Conservation (phyloP, 345 rosid species). For the Eucalyptus cladocalyx region DNA sequence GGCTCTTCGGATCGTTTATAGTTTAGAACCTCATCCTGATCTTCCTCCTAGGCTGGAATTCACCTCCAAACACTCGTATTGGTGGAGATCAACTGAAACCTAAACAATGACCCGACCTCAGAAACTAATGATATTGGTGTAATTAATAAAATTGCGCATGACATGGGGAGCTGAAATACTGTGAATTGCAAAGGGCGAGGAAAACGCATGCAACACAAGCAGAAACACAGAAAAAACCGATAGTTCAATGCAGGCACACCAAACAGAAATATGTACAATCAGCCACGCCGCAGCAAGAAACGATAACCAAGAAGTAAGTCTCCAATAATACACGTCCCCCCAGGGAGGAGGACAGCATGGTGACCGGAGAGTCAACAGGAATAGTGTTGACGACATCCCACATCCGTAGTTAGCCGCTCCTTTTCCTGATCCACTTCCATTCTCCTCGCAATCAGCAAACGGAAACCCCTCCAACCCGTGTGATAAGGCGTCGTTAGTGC, state of each 20-base stretch:
- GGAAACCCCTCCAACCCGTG: background rate
- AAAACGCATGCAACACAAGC: background rate
- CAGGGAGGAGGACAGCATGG: background rate
- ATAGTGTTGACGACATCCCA: background rate
- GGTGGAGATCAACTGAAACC: background rate
- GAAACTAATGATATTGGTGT: background rate
- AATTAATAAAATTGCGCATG: background rate
- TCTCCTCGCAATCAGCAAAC: background rate
- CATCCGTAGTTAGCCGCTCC: background rate
- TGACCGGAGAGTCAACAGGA: background rate
- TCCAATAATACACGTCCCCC: background rate
- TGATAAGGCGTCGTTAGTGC: slow-evolving; percentile 3
- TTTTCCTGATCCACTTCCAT: background rate
- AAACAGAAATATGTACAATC: background rate
- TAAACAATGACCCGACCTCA: background rate
- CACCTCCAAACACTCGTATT: background rate
- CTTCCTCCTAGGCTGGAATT: background rate
- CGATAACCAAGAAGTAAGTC: background rate
- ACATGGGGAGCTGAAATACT: background rate
- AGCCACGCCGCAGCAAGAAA: background rate
- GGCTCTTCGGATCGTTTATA: background rate
- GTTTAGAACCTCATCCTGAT: background rate
- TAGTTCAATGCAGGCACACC: background rate
- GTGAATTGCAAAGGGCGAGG: background rate
- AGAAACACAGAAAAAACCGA: background rate